A percentile compares a stretch with the other conserved stretches of the same genome.
These are phyloP conservation scores for Penicillium argentinense DNA, from an alignment of 495 filamentous ascomycete genomes.

Conservation along the genomic window DNA sequence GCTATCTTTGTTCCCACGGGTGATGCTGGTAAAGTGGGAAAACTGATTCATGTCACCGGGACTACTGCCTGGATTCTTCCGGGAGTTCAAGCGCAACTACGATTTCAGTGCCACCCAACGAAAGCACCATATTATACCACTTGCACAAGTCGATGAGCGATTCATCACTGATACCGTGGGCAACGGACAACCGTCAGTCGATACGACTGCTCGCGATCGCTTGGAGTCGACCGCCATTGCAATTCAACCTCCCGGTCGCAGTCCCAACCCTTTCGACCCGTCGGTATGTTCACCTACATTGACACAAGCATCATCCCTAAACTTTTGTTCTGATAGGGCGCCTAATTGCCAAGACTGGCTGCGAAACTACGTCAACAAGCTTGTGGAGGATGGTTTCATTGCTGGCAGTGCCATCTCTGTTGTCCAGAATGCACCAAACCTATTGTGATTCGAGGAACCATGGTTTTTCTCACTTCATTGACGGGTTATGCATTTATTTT, in stretches of 20 bases:
- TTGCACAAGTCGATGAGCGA: neutral
- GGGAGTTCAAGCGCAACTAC: neutral
- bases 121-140: neutral
- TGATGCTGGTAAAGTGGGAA: neutral
- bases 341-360: slow-evolving; percentile 5
- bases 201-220: neutral
- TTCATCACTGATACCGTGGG: neutral
- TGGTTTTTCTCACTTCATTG: neutral
- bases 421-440: slow-evolving; percentile 2
- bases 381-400: neutral
- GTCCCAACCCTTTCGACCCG: slow-evolving; percentile 1
- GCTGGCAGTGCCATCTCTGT: neutral
- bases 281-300: neutral
- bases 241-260: neutral
- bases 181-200: neutral
- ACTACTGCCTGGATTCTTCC: neutral
- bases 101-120: neutral
- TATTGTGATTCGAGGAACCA: neutral
- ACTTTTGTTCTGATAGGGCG: neutral
- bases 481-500: neutral
- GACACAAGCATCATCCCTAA: neutral
- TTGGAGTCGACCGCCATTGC: neutral
- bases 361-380: neutral
- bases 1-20: neutral
- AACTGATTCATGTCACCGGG: neutral